Base-by-base conservation (phyloP, 2,329 filamentous ascomycete genomes). In the Hypoxylon rubiginosum region DNA sequence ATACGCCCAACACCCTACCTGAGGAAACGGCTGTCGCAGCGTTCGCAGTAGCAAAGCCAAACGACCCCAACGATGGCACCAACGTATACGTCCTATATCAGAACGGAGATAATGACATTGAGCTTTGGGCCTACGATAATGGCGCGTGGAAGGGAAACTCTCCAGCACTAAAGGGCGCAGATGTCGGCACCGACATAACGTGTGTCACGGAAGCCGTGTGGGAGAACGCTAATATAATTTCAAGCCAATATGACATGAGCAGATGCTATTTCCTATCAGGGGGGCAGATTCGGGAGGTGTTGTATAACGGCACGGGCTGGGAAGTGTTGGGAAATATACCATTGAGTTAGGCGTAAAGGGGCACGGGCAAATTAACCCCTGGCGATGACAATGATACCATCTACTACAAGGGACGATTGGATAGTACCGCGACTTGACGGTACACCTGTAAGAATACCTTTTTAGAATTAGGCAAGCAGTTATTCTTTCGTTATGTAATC, bases 191-290 rank as follows among this genome's bases (percentile, higher is more conserved):
- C 1, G 56, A 58, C 19, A 58, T 58, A 4, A 10, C 56, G 11
- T 58, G 56, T 24, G 32, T 58, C 15, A 51, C 58, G 4, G 52
- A 62, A 45, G 43, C 58, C 7, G 4, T 62, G n/a, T 62, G 45
- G 51, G 26, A 19, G 2, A 21, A 13, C 19, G n/a, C n/a, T 7
- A 55, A 49, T 13, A 10, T 49, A 15, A 17, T 62, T 15, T 56
- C 58, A 21, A 51, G 45, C 24, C 30, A 36, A 36, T 51, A 62
- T 13, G 58, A 62, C 51, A 62, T 62, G 58, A 62, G 58, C 15
- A 62, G 58, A 51, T 62, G 58, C 19, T 62, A 62, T 39, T 62
- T 62, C 45, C 21, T 62, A 17, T 62, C 58, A 10, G 52, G 58
- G 9, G 58, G 58, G 11, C 51, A 51, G 34, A 34, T 62, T 9